Conservation (phyloP, 2,329 filamentous ascomycete species). For the Penicillium concentricum region DNA sequence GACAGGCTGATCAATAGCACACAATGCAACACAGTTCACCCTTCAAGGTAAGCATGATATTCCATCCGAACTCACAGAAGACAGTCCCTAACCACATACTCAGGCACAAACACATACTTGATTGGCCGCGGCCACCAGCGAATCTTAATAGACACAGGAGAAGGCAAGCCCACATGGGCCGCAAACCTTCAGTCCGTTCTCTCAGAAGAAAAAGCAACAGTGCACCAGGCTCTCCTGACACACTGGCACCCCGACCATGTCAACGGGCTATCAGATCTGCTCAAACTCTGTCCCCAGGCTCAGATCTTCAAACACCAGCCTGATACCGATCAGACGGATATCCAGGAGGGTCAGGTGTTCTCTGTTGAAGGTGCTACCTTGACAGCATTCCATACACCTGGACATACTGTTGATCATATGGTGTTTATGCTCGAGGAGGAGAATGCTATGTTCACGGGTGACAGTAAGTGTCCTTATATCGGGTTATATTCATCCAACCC, state of each 20-base stretch:
- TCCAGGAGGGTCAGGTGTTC: conserved; percentile 57
- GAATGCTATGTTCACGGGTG: conserved; percentile 81
- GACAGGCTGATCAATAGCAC: conserved; percentile 7
- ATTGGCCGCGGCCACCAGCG: conserved; percentile 71
- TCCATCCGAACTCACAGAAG: background rate
- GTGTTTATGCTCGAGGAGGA: conserved; percentile 73
- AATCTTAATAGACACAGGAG: conserved; percentile 85
- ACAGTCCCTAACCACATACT: background rate
- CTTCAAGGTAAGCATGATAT: conserved; percentile 51
- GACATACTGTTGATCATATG: conserved; percentile 83
- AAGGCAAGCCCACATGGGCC: conserved; percentile 75
- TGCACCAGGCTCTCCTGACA: conserved; percentile 73
- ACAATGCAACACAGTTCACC: conserved; percentile 47
- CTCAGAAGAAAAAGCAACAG: conserved; percentile 63
- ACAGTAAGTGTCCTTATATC: conserved; percentile 52
- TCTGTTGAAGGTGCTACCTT: conserved; percentile 58
- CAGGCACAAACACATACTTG: conserved; percentile 91
- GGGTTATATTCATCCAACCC: background rate
- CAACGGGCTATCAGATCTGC: conserved; percentile 70
- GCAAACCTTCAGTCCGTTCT: conserved; percentile 64
- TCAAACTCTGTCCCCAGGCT: conserved; percentile 61
- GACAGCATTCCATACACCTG: conserved; percentile 65
- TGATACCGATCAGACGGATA: conserved; percentile 49
- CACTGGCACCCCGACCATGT: conserved; percentile 93
- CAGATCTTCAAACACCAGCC: conserved; percentile 67